These are phyloP conservation scores for Aspergillus versicolor DNA, from an alignment of 2,329 filamentous ascomycete species.

Conservation along the genomic window DNA sequence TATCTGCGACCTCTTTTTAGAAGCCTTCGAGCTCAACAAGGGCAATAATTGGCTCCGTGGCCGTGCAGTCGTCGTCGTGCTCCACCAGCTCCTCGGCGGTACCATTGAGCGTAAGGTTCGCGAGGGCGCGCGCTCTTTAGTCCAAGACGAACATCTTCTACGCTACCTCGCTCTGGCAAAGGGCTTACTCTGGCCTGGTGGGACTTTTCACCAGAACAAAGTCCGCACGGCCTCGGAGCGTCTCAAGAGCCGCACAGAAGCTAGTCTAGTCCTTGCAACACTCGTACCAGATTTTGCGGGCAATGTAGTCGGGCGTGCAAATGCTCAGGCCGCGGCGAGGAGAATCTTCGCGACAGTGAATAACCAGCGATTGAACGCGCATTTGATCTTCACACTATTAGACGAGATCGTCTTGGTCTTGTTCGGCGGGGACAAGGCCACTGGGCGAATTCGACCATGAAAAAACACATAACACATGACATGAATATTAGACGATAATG, in stretches of 20 bases:
- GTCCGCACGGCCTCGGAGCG: slow-evolving; percentile 71
- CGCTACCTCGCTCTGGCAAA: slow-evolving; percentile 73
- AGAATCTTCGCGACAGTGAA: slow-evolving; percentile 90
- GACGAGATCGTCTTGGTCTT: slow-evolving; percentile 68
- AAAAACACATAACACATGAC: neutral
- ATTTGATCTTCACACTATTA: slow-evolving; percentile 68
- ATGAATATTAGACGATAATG: slow-evolving; percentile 6
- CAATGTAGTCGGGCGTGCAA: slow-evolving; percentile 87
- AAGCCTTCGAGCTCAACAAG: slow-evolving; percentile 89
- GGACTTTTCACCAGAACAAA: slow-evolving; percentile 48
- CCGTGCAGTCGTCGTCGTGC: slow-evolving; percentile 89
- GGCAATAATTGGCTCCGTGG: slow-evolving; percentile 98
- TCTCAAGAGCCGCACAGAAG: slow-evolving; percentile 77
- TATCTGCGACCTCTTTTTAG: slow-evolving; percentile 95
- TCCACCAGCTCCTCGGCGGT: slow-evolving; percentile 92
- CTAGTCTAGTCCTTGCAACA: slow-evolving; percentile 83
- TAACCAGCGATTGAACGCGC: slow-evolving; percentile 79
- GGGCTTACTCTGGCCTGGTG: slow-evolving; percentile 74
- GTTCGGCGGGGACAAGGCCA: slow-evolving; percentile 47
- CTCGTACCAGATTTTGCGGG: slow-evolving; percentile 87
- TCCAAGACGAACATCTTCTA: slow-evolving; percentile 76
- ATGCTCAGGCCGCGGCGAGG: slow-evolving; percentile 85
- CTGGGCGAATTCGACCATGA: slow-evolving; percentile 2
- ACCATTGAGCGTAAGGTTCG: slow-evolving; percentile 95
- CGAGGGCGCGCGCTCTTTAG: slow-evolving; percentile 71